Conservation (phyloP, 2,329 filamentous ascomycete genomes). For the Epichloe sylvatica region DNA sequence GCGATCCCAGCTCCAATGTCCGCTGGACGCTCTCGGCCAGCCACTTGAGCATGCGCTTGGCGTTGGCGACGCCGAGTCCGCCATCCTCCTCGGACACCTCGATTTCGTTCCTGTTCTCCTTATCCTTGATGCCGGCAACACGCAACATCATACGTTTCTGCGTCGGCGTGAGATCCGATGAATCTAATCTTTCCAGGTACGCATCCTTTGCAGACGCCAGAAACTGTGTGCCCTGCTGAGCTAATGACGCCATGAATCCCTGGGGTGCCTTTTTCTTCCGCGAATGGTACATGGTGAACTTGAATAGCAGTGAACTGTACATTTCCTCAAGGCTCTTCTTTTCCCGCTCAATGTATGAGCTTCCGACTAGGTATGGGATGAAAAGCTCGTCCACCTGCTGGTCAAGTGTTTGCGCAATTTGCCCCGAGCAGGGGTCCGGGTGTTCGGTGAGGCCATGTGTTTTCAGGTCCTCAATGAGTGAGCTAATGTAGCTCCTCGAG, state of each 20-base stretch:
- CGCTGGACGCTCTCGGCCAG: slow-evolving; percentile 86
- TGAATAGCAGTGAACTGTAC: slow-evolving; percentile 86
- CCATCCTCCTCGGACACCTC: slow-evolving; percentile 88
- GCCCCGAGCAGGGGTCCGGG: slow-evolving; percentile 76
- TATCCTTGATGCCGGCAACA: slow-evolving; percentile 71
- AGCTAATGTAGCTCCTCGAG: slow-evolving; percentile 75
- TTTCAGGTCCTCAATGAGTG: slow-evolving; percentile 84
- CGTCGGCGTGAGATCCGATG: slow-evolving; percentile 72
- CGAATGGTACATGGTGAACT: slow-evolving; percentile 91
- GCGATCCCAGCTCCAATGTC: slow-evolving; percentile 77
- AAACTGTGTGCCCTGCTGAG: slow-evolving; percentile 79
- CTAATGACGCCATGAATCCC: slow-evolving; percentile 83
- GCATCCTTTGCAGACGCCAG: slow-evolving; percentile 79
- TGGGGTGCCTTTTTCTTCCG: slow-evolving; percentile 75
- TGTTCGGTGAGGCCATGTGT: slow-evolving; percentile 89
- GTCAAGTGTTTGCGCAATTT: slow-evolving; percentile 63
- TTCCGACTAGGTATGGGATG: slow-evolving; percentile 53
- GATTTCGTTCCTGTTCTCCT: slow-evolving; percentile 67
- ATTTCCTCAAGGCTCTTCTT: slow-evolving; percentile 60
- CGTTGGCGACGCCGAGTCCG: slow-evolving; percentile 63
- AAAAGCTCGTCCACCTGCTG: slow-evolving; percentile 68
- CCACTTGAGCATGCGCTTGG: slow-evolving; percentile 98
- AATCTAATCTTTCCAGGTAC: slow-evolving; percentile 79
- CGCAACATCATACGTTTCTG: slow-evolving; percentile 84
- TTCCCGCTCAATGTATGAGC: slow-evolving; percentile 57